Base-by-base conservation (phyloP, 108 stramenopile species). In the Nitzschia sp. region DNA sequence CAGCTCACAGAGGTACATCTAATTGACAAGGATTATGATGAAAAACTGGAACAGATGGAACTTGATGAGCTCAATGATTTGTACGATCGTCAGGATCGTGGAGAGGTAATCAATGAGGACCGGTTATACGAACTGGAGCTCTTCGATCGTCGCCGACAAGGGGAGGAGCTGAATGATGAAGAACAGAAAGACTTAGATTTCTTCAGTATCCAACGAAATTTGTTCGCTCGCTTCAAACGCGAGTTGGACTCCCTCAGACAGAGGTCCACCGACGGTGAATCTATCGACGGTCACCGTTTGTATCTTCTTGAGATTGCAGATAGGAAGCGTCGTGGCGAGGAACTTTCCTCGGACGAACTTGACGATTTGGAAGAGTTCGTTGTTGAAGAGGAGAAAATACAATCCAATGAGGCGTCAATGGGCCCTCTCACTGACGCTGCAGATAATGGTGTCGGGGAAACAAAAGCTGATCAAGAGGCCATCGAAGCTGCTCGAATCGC, bases 121-220 rank as follows among this genome's bases (percentile, higher is more conserved):
- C 31, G 64, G 13, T 27, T 66, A 54, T 74, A 58, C 29, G 60
- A 74, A 21, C 62, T 74, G n/a, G 64, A 74, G 21, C 34, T 65
- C 17, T 62, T 74, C 18, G 62, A 64, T 13, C 38, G 72, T 1
- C 38, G 59, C 5, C 72, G 64, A 5, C 27, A 56, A 32, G 74
- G 66, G 1, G 74, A 68, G 53, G 36, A 49, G 51, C 30, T 75
- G 26, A 63, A 21, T 33, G 46, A 51, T 2, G 65, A 68, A 19
- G 72, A 74, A 59, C 30, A 57, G 3, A 29, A 57, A 4, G 67
- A 68, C 45, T n/a, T 68, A 13, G 56, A 38, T 26, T 58, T 9
- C 11, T 30, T 68, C 26, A 31, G 13, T 30, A 34, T 2, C 2
- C 31, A 32, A 34, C 3, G 58, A 1, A 18, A 59, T 15, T 59